Evolutionary conservation across 768 basidiomycete species (phyloP).

Genomic region (Hygrocybe coccinea): DNA sequence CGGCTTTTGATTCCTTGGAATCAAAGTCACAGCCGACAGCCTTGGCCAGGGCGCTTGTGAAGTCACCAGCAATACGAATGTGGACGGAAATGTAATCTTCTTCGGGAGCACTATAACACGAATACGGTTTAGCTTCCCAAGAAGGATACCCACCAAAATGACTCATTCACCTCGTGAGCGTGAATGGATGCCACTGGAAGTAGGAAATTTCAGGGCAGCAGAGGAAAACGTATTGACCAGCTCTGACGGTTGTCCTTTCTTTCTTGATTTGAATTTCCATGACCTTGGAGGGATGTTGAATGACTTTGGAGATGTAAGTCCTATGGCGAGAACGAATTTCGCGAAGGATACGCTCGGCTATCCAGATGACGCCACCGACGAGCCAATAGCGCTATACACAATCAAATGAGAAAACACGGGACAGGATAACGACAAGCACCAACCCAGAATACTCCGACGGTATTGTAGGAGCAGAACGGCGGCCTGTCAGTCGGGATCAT

Average conservation of each 20-base stretch:
- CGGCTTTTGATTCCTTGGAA: conserved; percentile 45
- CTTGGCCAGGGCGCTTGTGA: conserved; percentile 76
- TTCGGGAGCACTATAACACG: conserved; percentile 67
- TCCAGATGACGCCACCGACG: conserved; percentile 80
- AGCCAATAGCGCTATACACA: conserved; percentile 76
- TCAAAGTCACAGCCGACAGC: conserved; percentile 82
- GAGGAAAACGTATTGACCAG: conserved; percentile 92
- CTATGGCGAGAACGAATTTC: conserved; percentile 87
- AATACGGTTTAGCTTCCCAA: neutral
- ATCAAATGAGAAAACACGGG: neutral
- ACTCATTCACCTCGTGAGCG: conserved; percentile 68
- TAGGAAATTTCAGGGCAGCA: conserved; percentile 88
- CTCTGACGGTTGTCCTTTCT: conserved; percentile 76
- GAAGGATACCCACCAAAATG: no score
- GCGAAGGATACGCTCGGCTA: conserved; percentile 82
- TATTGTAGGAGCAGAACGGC: conserved; percentile 80
- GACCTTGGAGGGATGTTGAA: conserved; percentile 92
- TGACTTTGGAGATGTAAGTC: conserved; percentile 91
- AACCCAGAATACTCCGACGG: conserved; percentile 94
- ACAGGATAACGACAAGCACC: conserved; percentile 23
- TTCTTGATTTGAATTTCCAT: conserved; percentile 98
- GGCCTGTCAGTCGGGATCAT: conserved; percentile 90
- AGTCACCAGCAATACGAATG: conserved; percentile 89
- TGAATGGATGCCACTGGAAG: conserved; percentile 98
- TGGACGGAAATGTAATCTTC: conserved; percentile 95